Base-by-base conservation (phyloP, 2,329 filamentous ascomycete species). In the Sporothrix sp. region DNA sequence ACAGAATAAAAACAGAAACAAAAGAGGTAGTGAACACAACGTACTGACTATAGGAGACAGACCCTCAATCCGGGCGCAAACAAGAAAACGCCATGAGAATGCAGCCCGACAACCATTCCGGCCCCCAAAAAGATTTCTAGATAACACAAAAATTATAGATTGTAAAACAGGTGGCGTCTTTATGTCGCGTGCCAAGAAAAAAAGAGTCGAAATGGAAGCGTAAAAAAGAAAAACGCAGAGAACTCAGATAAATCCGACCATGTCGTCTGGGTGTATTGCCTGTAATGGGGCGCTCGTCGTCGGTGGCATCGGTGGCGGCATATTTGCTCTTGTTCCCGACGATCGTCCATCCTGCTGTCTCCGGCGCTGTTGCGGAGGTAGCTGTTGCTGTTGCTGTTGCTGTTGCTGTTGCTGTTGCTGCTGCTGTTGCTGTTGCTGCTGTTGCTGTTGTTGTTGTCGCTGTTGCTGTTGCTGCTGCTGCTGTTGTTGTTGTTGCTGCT, bases 241-340 rank as follows among this genome's bases (percentile, higher is more conserved):
- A 8, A 8, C 7, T 49, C 14, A 52, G 20, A 52, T 52, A 33
- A 52, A 52, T 13, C 49, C 50, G 11, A 52, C 44, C 38, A 48
- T 44, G n/a, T 48, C 39, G 30, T 52, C 50, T 35, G 50, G 50
- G 23, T 52, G 50, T 28, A 52, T 44, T 10, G 45, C 39, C 11
- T 32, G 38, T 39, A 39, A 27, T 18, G 50, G 45, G 10, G 37
- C 45, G 25, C 39, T 52, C 1, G 45, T 52, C 20, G 45, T 52
- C 11, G 50, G 45, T 16, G 50, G 50, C 28, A 52, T 44, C 7
- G 50, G 50, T 8, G 50, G 50, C 4, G 50, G 50, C 28, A 49
- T 39, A 20, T 28, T 48, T 27, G 23, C 14, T 39, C 35, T 38
- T 14, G 45, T 11, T 7, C 14, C 42, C 2, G 42, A 47, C 18